A percentile compares a stretch with the other conserved stretches of the same genome.
Evolutionary conservation across 2,329 filamentous ascomycete genomes (phyloP).

Genomic region (Didymella arachidicola): DNA sequence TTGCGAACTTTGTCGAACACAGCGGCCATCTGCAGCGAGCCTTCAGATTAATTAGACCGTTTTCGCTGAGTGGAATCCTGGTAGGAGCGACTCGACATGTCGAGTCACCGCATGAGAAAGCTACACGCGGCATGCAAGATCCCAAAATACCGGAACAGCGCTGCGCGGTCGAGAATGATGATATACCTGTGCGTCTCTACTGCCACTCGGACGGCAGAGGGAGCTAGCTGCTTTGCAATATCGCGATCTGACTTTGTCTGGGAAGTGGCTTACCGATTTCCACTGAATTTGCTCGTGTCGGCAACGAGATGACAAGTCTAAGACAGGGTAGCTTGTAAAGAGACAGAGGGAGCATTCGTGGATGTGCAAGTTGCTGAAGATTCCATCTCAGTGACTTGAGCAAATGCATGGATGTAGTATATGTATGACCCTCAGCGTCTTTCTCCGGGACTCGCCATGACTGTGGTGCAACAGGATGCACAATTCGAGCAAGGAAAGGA

Average conservation of each 20-base stretch:
- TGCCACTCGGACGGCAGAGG: too few species aligned
- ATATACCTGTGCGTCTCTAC: too few species aligned
- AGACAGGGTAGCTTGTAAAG: too few species aligned
- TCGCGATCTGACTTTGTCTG: too few species aligned
- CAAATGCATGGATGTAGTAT: background rate
- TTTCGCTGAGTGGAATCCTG: background rate
- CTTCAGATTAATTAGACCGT: background rate
- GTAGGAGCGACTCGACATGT: background rate
- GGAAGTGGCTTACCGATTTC: background rate
- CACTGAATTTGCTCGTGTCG: background rate
- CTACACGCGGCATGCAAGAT: background rate
- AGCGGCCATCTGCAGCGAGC: background rate
- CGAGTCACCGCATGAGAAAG: conserved; percentile 1
- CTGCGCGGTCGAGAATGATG: too few species aligned
- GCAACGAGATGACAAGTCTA: background rate
- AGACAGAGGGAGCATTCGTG: background rate
- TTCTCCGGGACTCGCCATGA: background rate
- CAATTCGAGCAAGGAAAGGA: too few species aligned
- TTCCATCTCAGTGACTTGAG: background rate
- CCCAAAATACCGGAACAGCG: too few species aligned
- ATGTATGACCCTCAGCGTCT: background rate
- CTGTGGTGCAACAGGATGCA: background rate
- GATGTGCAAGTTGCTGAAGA: background rate
- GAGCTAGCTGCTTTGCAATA: too few species aligned
- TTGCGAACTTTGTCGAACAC: background rate